Conservation (phyloP, 2,329 filamentous ascomycete genomes). For the Didymellaceae sp. region DNA sequence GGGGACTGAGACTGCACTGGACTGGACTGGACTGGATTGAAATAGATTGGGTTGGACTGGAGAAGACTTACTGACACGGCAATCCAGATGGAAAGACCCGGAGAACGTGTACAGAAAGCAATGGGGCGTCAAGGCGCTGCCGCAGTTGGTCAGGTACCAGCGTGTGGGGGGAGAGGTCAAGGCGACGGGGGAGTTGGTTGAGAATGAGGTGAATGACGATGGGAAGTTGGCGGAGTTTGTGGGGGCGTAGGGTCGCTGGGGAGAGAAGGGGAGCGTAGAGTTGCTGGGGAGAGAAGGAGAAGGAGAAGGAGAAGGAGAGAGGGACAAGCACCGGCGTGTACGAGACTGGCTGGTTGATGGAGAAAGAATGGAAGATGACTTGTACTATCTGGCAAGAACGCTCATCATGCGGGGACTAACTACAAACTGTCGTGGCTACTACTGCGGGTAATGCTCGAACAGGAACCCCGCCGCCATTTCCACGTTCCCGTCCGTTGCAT, state of each 20-base stretch:
- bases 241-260: too few species aligned
- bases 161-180: conserved; percentile 1
- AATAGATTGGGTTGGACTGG: not conserved
- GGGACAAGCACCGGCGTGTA: not conserved
- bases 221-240: not conserved
- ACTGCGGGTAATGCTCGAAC: conserved; percentile 49
- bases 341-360: too few species aligned
- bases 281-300: not conserved
- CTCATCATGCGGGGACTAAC: not conserved
- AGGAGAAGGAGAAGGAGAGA: not conserved
- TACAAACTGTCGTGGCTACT: not conserved
- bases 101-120: conserved; percentile 11
- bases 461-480: conserved; percentile 57
- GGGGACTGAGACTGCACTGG: too few species aligned
- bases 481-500: conserved; percentile 57
- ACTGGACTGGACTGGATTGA: too few species aligned
- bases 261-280: not conserved
- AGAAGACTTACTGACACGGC: not conserved
- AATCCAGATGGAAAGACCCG: conserved; percentile 10
- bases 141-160: conserved; percentile 8
- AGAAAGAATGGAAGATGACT: too few species aligned
- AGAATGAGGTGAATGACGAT: conserved; percentile 7
- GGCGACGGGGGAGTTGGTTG: conserved; percentile 9
- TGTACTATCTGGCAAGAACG: too few species aligned
- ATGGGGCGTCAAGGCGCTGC: conserved; percentile 11